A percentile compares a stretch with the other conserved stretches of the same genome.
These are phyloP conservation scores for Penicillium paneum DNA, from an alignment of 2,329 filamentous ascomycete species.

Conservation along the genomic window DNA sequence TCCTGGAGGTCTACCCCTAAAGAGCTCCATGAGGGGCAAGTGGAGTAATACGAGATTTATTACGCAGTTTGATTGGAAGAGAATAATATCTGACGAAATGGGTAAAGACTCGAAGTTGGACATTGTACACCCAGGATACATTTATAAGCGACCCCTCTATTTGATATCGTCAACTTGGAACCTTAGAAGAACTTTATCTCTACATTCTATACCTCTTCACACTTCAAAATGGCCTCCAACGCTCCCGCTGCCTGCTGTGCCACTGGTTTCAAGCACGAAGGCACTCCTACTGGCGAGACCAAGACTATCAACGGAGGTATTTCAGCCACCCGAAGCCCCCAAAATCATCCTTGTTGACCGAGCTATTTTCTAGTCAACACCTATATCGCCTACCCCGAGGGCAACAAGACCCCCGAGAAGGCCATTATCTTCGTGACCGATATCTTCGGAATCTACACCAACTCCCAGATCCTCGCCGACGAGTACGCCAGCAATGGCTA, in stretches of 20 bases:
- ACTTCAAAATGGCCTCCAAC: slow-evolving; percentile 49
- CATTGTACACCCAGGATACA: neutral
- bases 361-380: slow-evolving; percentile 45
- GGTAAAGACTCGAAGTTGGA: neutral
- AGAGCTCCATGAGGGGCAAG: slow-evolving; percentile 6
- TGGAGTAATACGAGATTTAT: neutral
- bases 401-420: slow-evolving; percentile 50
- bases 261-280: slow-evolving; percentile 52
- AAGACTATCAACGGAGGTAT: slow-evolving; percentile 46
- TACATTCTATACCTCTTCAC: neutral
- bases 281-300: slow-evolving; percentile 47
- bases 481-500: slow-evolving; percentile 72
- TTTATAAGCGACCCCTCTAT: slow-evolving; percentile 5
- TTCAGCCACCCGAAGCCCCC: neutral
- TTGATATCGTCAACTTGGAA: neutral
- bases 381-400: slow-evolving; percentile 55
- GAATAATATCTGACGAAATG: neutral
- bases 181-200: neutral
- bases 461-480: slow-evolving; percentile 67
- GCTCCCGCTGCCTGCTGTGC: slow-evolving; percentile 49
- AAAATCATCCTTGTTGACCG: slow-evolving; percentile 1
- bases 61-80: slow-evolving; percentile 2
- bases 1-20: neutral
- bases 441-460: slow-evolving; percentile 58
- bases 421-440: slow-evolving; percentile 59